These are phyloP conservation scores for Botryotinia calthae DNA, from an alignment of 2,329 filamentous ascomycete species.

Conservation along the genomic window DNA sequence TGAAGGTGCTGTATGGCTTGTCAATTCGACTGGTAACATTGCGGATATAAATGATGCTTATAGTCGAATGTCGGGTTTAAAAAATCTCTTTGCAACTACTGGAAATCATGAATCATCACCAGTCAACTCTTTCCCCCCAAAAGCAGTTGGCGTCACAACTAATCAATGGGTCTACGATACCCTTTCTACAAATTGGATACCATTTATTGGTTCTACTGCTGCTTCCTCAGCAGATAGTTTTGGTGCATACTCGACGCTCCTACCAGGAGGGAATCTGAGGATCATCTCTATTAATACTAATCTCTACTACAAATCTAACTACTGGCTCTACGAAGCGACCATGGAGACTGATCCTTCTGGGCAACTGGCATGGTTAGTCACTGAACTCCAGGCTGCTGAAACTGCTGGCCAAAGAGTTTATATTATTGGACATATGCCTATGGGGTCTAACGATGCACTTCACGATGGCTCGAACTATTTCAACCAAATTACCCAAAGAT, in stretches of 20 bases:
- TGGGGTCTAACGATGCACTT: constrained; percentile 40
- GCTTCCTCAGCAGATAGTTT: constrained; percentile 35
- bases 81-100: constrained; percentile 40
- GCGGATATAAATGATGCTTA: constrained; percentile 42
- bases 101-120: constrained; percentile 44
- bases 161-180: constrained; percentile 43
- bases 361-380: constrained; percentile 42
- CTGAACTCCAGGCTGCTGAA: constrained; percentile 42
- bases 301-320: constrained; percentile 45
- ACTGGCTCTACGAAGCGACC: constrained; percentile 41
- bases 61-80: constrained; percentile 37
- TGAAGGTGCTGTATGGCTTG: constrained; percentile 42
- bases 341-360: constrained; percentile 42
- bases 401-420: constrained; percentile 41
- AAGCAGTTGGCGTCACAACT: constrained; percentile 27
- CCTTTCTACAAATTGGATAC: constrained; percentile 39
- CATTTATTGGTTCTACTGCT: constrained; percentile 38
- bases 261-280: constrained; percentile 37
- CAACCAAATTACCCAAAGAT: constrained; percentile 37
- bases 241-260: constrained; percentile 41
- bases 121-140: constrained; percentile 40
- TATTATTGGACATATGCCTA: constrained; percentile 40
- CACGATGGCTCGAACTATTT: constrained; percentile 41
- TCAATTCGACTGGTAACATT: constrained; percentile 36
- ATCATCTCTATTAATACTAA: constrained; percentile 46